These are phyloP conservation scores for Coemansia furcata DNA, from an alignment of 192 early-diverging fungal species.

Conservation along the genomic window DNA sequence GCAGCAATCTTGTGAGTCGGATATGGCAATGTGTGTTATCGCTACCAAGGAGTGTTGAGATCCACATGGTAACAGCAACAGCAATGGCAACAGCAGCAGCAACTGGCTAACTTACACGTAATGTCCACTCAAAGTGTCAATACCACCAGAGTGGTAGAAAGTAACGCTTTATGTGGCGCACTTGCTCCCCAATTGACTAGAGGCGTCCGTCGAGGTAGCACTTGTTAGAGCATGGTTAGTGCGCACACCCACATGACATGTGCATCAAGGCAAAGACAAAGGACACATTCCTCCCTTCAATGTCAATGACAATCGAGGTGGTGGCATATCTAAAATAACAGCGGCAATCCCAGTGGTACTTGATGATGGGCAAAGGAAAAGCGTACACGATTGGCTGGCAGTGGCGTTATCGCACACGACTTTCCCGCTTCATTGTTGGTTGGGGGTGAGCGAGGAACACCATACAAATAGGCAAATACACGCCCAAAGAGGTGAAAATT, in stretches of 20 bases:
- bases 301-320: background rate
- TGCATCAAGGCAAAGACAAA: background rate
- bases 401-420: slow-evolving; percentile 17
- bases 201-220: background rate
- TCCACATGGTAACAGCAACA: background rate
- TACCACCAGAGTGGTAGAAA: background rate
- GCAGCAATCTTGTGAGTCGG: background rate
- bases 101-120: background rate
- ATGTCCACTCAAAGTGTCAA: background rate
- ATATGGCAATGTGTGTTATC: background rate
- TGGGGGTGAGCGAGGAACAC: slow-evolving; percentile 1
- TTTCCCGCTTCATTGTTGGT: background rate
- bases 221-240: background rate
- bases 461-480: background rate
- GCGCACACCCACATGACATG: background rate
- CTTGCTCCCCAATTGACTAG: background rate
- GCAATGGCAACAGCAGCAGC: background rate
- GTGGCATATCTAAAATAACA: background rate
- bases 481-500: background rate
- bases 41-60: background rate
- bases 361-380: background rate
- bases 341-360: slow-evolving; percentile 1
- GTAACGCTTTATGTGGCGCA: background rate
- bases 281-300: background rate
- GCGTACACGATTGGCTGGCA: slow-evolving; percentile 16